phyloP scores from a whole-genome alignment of 1,139 yeast species.

The Lodderomyces oxycetoniae region DNA sequence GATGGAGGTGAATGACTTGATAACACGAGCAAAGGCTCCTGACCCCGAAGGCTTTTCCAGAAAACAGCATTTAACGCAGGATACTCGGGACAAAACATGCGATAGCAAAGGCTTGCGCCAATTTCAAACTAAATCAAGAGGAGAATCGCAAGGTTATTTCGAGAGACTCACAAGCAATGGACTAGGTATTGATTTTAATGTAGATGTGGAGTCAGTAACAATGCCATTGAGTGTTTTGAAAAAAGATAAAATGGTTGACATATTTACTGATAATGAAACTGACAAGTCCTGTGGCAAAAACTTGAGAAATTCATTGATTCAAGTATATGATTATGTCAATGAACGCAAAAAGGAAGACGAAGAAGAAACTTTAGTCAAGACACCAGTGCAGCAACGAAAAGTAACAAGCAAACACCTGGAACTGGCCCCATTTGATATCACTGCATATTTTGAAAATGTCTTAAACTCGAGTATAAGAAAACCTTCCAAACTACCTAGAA shows the following conservation, averaged over 20 bases:
- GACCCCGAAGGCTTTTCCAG: neutral
- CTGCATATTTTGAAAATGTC: conserved; percentile 8
- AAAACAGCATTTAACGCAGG: conserved; percentile 1
- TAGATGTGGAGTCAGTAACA: conserved; percentile 26
- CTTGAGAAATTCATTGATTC: conserved; percentile 14
- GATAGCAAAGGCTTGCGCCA: conserved; percentile 18
- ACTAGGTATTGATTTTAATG: conserved; percentile 35
- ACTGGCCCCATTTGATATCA: conserved; percentile 9
- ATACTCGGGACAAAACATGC: neutral
- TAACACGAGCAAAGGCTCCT: conserved; percentile 9
- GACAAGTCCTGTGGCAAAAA: conserved; percentile 10
- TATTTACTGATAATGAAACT: conserved; percentile 12
- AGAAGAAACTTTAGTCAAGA: conserved; percentile 14
- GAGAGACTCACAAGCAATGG: conserved; percentile 15
- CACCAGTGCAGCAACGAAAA: conserved; percentile 3
- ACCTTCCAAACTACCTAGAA: conserved; percentile 24
- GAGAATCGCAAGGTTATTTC: conserved; percentile 5
- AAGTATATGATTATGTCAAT: conserved; percentile 14
- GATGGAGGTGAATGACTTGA: conserved; percentile 26
- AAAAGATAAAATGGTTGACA: conserved; percentile 26
- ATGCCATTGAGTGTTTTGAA: conserved; percentile 35
- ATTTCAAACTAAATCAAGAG: conserved; percentile 16
- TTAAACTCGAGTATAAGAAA: conserved; percentile 9
- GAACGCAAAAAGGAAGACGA: conserved; percentile 18
- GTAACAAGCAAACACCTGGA: neutral